Evolutionary conservation across 2,329 filamentous ascomycete genomes (phyloP), one percentile per base, ranked within the genome.

Genomic region (Ramularia collo-cygni): DNA sequence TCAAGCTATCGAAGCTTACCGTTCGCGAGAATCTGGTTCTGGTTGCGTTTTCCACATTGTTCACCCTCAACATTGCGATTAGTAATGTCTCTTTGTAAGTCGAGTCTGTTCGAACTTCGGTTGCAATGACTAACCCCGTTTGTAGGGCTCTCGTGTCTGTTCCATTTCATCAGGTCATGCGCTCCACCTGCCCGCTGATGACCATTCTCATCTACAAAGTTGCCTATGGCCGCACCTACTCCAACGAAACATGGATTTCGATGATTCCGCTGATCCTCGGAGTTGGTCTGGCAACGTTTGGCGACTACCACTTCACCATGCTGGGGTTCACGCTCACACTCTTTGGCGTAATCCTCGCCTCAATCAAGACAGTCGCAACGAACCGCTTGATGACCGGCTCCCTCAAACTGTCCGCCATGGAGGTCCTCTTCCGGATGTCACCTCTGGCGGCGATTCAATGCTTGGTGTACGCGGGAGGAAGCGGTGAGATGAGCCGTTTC

Each of bases 371-470:
- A 1, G 73, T 81, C 24, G 74, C 75, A 18, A 79, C 77, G 21
- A 81, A 81, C 62, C 72, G 74, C 53, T 70, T 81, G 51, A 78
- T 80, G 74, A 81, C 77, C 6, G 77, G 76, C 18, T 68, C 70
- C 4, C 67, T 80, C 19, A 67, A 71, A 14, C 68, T 80, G 2
- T 71, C 74, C 1, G 70, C 76, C 1, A 67, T 79, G 47, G 77
- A 81, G 55, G 68, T 79, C 13, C 69, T 80, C n/a, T 67, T 76
- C 53, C 42, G 48, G 8, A 50, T 52, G 47, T 52, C 46, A 2
- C 50, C 50, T 8, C 41, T 52, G 10, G 50, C 50, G 10, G 48
- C 48, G 5, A 28, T 49, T 1, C 48, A 52, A 13, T 52, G 50
- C 17, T 40, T 52, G 12, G 16, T 48, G 21, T 50, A 50, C 26